Evolutionary conservation across 345 rosid species (phyloP).

Genomic region (Brassica rapa): DNA sequence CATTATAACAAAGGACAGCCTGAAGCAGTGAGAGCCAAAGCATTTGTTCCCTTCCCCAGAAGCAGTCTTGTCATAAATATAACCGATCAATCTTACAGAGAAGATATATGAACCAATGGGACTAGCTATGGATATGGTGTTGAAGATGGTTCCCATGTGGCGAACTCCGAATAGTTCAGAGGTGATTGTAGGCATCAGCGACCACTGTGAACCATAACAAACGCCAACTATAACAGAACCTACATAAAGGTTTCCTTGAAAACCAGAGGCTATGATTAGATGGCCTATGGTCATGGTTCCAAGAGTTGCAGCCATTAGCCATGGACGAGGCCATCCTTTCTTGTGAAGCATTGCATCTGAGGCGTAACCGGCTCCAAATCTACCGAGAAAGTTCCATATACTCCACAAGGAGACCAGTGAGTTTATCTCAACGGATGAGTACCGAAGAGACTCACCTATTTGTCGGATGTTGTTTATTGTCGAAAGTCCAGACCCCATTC

Average conservation of each 20-base stretch:
- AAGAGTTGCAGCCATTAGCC: conserved; percentile 68
- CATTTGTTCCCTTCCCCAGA: conserved; percentile 53
- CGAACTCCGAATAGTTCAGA: conserved; percentile 73
- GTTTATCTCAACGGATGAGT: conserved; percentile 56
- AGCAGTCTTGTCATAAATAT: conserved; percentile 64
- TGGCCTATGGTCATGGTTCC: conserved; percentile 66
- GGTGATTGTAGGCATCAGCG: conserved; percentile 77
- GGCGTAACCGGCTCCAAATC: conserved; percentile 78
- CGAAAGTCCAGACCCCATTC: conserved; percentile 84
- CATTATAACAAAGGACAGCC: conserved; percentile 75
- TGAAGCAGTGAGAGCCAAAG: conserved; percentile 70
- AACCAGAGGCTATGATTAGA: conserved; percentile 69
- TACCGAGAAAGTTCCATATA: conserved; percentile 93
- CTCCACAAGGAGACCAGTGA: conserved; percentile 76
- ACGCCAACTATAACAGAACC: conserved; percentile 77
- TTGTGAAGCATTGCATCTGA: conserved; percentile 69
- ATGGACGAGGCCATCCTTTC: conserved; percentile 74
- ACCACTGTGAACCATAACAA: conserved; percentile 88
- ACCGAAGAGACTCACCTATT: conserved; percentile 81
- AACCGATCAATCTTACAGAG: conserved; percentile 81
- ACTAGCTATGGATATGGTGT: conserved; percentile 78
- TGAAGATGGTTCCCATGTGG: conserved; percentile 88
- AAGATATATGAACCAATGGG: conserved; percentile 85
- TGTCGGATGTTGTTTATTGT: conserved; percentile 84
- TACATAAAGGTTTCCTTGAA: conserved; percentile 56